phyloP scores from a whole-genome alignment of 257 asterid genomes.

The Hygrophila difformis region DNA sequence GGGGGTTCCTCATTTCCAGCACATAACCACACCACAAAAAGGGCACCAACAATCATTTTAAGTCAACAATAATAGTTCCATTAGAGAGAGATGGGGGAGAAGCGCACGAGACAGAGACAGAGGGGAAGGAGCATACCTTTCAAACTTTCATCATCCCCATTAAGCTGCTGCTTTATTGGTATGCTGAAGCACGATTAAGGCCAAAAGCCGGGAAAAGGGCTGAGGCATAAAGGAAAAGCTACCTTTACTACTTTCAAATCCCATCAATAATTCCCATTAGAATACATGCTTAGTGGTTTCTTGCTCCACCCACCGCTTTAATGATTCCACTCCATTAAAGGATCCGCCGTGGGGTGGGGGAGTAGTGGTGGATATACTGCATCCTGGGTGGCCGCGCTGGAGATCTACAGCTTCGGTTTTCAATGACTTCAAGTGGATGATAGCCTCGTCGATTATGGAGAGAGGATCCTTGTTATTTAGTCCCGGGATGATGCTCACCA shows the following conservation, averaged over 20 bases:
- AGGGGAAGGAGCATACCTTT: conserved; percentile 13
- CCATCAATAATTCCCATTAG: conserved; percentile 14
- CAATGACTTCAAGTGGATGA: conserved; percentile 39
- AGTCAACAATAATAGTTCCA: conserved; percentile 26
- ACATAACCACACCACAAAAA: conserved; percentile 29
- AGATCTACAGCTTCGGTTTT: conserved; percentile 31
- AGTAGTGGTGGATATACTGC: conserved; percentile 3
- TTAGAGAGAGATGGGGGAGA: too few relatives aligned
- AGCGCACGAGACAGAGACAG: conserved; percentile 16
- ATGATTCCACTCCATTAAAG: conserved; percentile 6
- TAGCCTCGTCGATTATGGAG: conserved; percentile 50
- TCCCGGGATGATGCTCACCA: conserved; percentile 38
- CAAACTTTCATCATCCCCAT: too few relatives aligned
- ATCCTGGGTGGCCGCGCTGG: conserved; percentile 18
- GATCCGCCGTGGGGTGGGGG: background rate
- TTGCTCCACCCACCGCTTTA: background rate
- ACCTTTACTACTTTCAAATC: conserved; percentile 22
- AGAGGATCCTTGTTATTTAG: conserved; percentile 33
- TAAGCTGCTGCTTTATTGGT: conserved; percentile 23
- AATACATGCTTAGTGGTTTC: conserved; percentile 13
- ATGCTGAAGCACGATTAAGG: conserved; percentile 17
- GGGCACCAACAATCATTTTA: conserved; percentile 30
- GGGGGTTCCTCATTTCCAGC: conserved; percentile 31
- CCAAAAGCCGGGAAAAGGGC: conserved; percentile 16
- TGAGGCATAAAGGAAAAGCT: conserved; percentile 11